A percentile compares a stretch with the other conserved stretches of the same genome.
phyloP scores from a whole-genome alignment of 2,329 filamentous ascomycete genomes.

The Hymenotorrendiella dingleyae region DNA sequence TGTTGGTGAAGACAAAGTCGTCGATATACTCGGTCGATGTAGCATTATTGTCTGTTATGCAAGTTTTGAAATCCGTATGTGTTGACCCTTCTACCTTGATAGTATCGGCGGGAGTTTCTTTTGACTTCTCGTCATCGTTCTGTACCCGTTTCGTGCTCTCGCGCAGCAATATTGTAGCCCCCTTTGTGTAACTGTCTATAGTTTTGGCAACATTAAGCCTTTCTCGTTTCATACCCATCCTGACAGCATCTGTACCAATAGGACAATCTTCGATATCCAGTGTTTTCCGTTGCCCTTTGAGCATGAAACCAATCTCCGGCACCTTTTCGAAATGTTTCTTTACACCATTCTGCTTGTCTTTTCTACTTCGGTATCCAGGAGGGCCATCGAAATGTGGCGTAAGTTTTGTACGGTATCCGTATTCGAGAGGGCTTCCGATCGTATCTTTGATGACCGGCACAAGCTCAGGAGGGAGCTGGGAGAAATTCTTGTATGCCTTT shows the following conservation, averaged over 20 bases:
- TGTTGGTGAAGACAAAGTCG: slow-evolving; percentile 76
- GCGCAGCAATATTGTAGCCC: slow-evolving; percentile 82
- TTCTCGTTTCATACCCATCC: slow-evolving; percentile 72
- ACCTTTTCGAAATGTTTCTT: slow-evolving; percentile 54
- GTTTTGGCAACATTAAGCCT: slow-evolving; percentile 68
- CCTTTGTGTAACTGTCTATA: slow-evolving; percentile 65
- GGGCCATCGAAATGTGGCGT: slow-evolving; percentile 93
- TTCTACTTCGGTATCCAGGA: slow-evolving; percentile 43
- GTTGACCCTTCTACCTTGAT: slow-evolving; percentile 35
- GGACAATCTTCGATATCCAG: slow-evolving; percentile 97
- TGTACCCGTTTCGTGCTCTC: slow-evolving; percentile 70
- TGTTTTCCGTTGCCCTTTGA: slow-evolving; percentile 72
- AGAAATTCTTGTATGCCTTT: slow-evolving; percentile 89
- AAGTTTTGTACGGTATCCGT: slow-evolving; percentile 92
- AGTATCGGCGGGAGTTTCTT: slow-evolving; percentile 24
- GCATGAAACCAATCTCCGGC: slow-evolving; percentile 85
- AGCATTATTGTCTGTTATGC: slow-evolving; percentile 79
- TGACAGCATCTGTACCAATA: slow-evolving; percentile 82
- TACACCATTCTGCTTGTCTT: slow-evolving; percentile 42
- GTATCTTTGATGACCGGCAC: slow-evolving; percentile 77
- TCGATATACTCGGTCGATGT: slow-evolving; percentile 84
- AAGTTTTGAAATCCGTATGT: slow-evolving; percentile 76
- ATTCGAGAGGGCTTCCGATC: slow-evolving; percentile 83
- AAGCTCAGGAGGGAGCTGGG: slow-evolving; percentile 67
- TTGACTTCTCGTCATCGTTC: slow-evolving; percentile 36